Evolutionary conservation across 2,329 filamentous ascomycete genomes (phyloP).

Genomic region (Blastomyces silverae): DNA sequence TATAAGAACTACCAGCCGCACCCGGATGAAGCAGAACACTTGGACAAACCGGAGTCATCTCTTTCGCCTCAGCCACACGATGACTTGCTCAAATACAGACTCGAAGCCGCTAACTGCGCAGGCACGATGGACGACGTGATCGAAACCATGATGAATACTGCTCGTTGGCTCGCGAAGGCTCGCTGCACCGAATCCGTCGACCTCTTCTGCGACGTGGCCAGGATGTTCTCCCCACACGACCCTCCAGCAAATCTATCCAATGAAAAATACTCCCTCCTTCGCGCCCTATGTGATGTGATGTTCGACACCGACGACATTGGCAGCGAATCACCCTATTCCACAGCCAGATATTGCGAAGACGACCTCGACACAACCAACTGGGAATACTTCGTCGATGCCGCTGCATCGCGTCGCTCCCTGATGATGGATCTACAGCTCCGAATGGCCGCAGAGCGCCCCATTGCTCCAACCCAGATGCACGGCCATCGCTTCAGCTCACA

Average conservation of each 20-base stretch:
- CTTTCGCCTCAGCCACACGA: not conserved
- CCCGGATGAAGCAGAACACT: not conserved
- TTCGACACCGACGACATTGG: slow-evolving; percentile 13
- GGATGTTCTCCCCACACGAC: slow-evolving; percentile 26
- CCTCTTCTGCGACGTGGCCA: slow-evolving; percentile 27
- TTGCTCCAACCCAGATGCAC: not conserved
- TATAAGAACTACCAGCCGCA: not conserved
- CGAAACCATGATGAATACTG: slow-evolving; percentile 24
- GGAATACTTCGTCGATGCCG: not conserved
- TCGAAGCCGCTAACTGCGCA: not conserved
- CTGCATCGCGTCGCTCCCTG: not conserved
- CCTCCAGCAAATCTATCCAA: slow-evolving; percentile 28
- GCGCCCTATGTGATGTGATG: slow-evolving; percentile 16
- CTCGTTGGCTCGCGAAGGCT: slow-evolving; percentile 27
- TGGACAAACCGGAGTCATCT: not conserved
- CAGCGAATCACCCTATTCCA: not conserved
- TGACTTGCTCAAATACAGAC: not conserved
- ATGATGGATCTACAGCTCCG: not conserved
- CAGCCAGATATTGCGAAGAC: not conserved
- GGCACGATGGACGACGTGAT: slow-evolving; percentile 17
- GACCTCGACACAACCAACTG: slow-evolving; percentile 1
- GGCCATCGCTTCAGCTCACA: not conserved
- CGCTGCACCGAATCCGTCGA: slow-evolving; percentile 27
- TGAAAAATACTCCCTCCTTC: not conserved
- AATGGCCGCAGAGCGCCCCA: not conserved